Base-by-base conservation (phyloP, 345 rosid species). In the Noccaea bulbosa region DNA sequence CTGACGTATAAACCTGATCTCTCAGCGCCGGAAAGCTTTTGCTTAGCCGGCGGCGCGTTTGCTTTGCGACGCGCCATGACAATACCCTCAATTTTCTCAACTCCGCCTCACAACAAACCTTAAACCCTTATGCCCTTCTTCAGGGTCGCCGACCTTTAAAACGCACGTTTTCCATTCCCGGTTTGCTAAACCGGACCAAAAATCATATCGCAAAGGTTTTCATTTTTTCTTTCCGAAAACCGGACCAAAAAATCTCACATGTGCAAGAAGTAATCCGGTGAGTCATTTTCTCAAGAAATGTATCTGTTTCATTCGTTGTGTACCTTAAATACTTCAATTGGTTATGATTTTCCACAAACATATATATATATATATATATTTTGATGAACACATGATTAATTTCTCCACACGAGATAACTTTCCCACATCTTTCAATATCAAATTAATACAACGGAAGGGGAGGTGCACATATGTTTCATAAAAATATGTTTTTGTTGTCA, bases 1-100 rank as follows among this genome's bases (percentile, higher is more conserved):
- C 97, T 78, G 0, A 96, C 93, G 56, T 72, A 93, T 46, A 82
- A 73, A 54, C 91, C 85, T 41, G 98, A 88, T 45, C 97, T 82
- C 72, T 86, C 88, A 40, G 80, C 81, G 66, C 56, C 63, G 73
- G 78, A 74, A 41, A 73, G 62, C 43, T 64, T 27, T 68, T 38
- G 69, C 11, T 72, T 70, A 3, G 14, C 32, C 53, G 46, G 50
- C 24, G 50, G 65, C 48, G 62, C 62, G 22, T 63, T 65, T 27
- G 69, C 0, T 51, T 71, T 71, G 20, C 2, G 56, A 54, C 76
- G 76, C 24, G 76, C 58, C 76, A 72, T 72, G 1, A 39, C 30
- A 27, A 27, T 16, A 27, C 16, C 11, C 14, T 47, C 11, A 2
- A 14, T 2, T 27, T 8, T 5, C 11, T 5, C 11, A 10, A n/a